Percentiles rank a stretch among this genome's conserved stretches.
Conservation (phyloP, 2,329 filamentous ascomycete species). For the Fusarium odoratissimum region DNA sequence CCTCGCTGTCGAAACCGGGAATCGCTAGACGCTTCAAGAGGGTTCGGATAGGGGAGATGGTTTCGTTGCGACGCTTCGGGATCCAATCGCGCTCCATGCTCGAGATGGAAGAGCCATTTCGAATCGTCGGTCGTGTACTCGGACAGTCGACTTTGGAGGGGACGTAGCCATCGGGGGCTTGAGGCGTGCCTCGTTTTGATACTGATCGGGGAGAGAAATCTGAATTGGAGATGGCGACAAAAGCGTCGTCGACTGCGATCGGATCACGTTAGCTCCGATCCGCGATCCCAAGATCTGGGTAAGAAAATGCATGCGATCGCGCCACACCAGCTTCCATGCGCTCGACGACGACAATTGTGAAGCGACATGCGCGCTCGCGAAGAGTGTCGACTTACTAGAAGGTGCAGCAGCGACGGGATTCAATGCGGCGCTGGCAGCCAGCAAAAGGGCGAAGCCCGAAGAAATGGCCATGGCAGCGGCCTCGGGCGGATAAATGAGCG, state of each 20-base stretch:
- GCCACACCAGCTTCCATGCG: constrained; percentile 1
- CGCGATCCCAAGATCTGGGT: not conserved
- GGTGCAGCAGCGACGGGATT: constrained; percentile 35
- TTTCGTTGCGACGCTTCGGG: constrained; percentile 75
- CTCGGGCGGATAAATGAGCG: not conserved
- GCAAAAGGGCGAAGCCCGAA: constrained; percentile 39
- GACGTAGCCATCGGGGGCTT: constrained; percentile 69
- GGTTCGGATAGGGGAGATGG: constrained; percentile 78
- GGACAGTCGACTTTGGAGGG: constrained; percentile 78
- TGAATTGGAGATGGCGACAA: constrained; percentile 32
- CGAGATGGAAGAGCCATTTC: constrained; percentile 71
- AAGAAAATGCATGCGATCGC: not conserved
- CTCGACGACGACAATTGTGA: not conserved
- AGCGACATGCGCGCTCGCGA: not conserved
- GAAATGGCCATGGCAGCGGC: constrained; percentile 39
- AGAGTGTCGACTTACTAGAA: constrained; percentile 28
- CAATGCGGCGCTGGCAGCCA: constrained; percentile 42
- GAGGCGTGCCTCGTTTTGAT: constrained; percentile 44
- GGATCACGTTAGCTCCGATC: constrained; percentile 23
- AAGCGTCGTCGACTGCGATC: constrained; percentile 31
- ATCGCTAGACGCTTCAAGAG: constrained; percentile 80
- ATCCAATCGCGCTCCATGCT: constrained; percentile 80
- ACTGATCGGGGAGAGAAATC: constrained; percentile 29
- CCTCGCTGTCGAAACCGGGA: constrained; percentile 77
- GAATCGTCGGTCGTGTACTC: constrained; percentile 73